Conservation (phyloP, 2,329 filamentous ascomycete species). For the Akanthomyces uredinophilus region DNA sequence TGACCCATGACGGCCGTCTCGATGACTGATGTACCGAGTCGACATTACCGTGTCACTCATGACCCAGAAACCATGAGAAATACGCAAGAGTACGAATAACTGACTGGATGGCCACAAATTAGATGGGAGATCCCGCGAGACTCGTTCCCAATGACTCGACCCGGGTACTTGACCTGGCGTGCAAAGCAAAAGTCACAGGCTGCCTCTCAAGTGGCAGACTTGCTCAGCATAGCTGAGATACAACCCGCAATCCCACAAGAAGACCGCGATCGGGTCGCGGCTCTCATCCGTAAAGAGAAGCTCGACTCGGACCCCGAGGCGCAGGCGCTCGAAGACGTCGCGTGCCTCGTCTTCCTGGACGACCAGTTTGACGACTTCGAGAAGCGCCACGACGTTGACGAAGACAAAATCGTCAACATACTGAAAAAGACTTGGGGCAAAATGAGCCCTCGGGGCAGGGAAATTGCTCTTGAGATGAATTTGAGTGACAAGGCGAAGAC, state of each 20-base stretch:
- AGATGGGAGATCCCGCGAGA: slow-evolving; percentile 75
- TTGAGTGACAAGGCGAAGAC: slow-evolving; percentile 57
- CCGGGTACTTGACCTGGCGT: slow-evolving; percentile 78
- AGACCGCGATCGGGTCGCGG: slow-evolving; percentile 58
- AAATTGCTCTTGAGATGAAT: slow-evolving; percentile 60
- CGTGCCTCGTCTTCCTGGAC: slow-evolving; percentile 81
- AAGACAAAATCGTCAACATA: slow-evolving; percentile 70
- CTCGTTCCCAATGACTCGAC: slow-evolving; percentile 67
- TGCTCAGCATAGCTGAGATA: slow-evolving; percentile 38
- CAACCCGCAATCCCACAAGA: slow-evolving; percentile 36
- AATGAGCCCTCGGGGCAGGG: slow-evolving; percentile 60
- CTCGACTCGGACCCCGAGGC: slow-evolving; percentile 56
- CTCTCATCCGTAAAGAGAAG: slow-evolving; percentile 75
- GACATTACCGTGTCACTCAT: neutral
- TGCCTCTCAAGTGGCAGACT: slow-evolving; percentile 47
- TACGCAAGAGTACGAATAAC: neutral
- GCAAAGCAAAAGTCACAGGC: slow-evolving; percentile 66
- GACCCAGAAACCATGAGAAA: neutral
- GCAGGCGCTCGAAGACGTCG: slow-evolving; percentile 77
- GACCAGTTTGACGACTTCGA: slow-evolving; percentile 82
- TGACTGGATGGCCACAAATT: neutral
- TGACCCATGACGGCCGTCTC: neutral
- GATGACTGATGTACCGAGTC: neutral
- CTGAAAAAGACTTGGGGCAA: slow-evolving; percentile 71
- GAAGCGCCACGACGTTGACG: slow-evolving; percentile 57